Evolutionary conservation across 1,284 basidiomycete species (phyloP).

Genomic region (Sporisorium exsertum): DNA sequence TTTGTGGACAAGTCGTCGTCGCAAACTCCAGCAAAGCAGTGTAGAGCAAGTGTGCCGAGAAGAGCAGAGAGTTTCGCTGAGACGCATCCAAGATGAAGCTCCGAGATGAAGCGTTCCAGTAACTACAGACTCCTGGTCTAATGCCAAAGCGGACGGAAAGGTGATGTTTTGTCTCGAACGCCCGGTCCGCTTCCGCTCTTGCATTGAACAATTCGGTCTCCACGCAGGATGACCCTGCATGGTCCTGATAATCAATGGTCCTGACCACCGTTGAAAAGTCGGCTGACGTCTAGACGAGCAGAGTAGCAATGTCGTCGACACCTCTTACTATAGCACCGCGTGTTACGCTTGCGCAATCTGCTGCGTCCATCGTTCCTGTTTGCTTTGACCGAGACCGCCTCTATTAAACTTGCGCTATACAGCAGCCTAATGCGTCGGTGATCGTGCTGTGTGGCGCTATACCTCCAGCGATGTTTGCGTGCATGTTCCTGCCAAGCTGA

Average conservation of each 20-base stretch:
- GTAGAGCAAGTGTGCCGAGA: constrained; percentile 6
- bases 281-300: neutral
- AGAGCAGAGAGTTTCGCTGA: constrained; percentile 1
- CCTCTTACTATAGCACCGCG: neutral
- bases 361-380: neutral
- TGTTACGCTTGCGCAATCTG: too few relatives aligned
- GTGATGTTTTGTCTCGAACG: too few relatives aligned
- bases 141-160: too few relatives aligned
- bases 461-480: neutral
- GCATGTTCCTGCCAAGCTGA: too few relatives aligned
- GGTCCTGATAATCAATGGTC: too few relatives aligned
- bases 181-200: too few relatives aligned
- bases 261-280: neutral
- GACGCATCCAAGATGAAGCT: neutral
- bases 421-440: neutral
- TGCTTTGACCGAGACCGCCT: neutral
- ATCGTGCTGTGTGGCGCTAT: neutral
- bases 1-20: neutral
- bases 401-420: neutral
- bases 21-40: neutral
- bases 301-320: neutral
- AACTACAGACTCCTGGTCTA: too few relatives aligned
- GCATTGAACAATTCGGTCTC: too few relatives aligned
- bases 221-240: too few relatives aligned
- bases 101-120: neutral